phyloP scores from a whole-genome alignment of 1,284 basidiomycete species.

The Trametes polyzona region DNA sequence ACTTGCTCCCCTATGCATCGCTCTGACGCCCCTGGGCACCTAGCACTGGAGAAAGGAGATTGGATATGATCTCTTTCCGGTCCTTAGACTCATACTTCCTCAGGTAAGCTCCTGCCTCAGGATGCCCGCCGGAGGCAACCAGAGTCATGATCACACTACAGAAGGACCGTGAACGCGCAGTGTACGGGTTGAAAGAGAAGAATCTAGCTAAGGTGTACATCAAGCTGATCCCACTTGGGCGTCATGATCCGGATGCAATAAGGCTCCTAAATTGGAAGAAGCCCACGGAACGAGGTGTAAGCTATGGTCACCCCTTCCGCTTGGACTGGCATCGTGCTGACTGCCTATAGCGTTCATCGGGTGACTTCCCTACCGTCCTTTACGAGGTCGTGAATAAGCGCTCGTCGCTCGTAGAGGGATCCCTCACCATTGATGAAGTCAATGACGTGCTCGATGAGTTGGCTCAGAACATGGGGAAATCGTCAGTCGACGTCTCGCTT shows the following conservation, averaged over 20 bases:
- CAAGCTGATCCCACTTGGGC: slow-evolving; percentile 82
- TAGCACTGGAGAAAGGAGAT: slow-evolving; percentile 81
- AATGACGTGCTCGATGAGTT: slow-evolving; percentile 82
- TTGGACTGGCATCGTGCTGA: neutral
- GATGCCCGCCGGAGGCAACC: neutral
- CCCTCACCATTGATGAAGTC: slow-evolving; percentile 77
- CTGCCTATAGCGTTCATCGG: slow-evolving; percentile 60
- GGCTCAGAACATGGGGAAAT: slow-evolving; percentile 67
- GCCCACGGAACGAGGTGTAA: slow-evolving; percentile 69
- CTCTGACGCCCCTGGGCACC: neutral
- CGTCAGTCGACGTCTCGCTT: slow-evolving; percentile 42
- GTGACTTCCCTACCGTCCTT: slow-evolving; percentile 86
- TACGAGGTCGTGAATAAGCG: slow-evolving; percentile 85
- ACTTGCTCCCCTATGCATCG: slow-evolving; percentile 1
- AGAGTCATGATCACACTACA: slow-evolving; percentile 36
- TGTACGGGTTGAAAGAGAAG: slow-evolving; percentile 92
- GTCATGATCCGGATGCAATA: slow-evolving; percentile 77
- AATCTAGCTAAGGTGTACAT: slow-evolving; percentile 90
- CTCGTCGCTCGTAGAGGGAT: slow-evolving; percentile 80
- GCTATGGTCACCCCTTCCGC: slow-evolving; percentile 28
- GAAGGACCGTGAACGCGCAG: slow-evolving; percentile 89
- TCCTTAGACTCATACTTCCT: slow-evolving; percentile 74
- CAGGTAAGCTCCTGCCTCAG: slow-evolving; percentile 50
- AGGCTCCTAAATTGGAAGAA: slow-evolving; percentile 90
- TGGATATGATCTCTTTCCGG: slow-evolving; percentile 76